phyloP scores from a whole-genome alignment of 1,284 basidiomycete species.

The Amylostereum chailletii region DNA sequence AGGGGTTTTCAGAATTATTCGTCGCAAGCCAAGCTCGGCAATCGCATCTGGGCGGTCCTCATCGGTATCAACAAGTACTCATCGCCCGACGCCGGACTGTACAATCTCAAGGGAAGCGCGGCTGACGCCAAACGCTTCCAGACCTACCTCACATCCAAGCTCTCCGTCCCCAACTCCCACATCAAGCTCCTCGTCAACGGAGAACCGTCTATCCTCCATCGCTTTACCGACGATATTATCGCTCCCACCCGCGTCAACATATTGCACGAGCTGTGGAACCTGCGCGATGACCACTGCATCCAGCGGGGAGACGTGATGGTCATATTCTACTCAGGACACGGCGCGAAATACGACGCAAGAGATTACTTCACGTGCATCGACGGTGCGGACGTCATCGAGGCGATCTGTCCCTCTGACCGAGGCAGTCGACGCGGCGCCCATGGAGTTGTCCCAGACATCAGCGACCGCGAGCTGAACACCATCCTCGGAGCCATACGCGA shows the following conservation, averaged over 20 bases:
- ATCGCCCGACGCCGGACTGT: too few relatives aligned
- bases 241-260: constrained; percentile 9
- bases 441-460: neutral
- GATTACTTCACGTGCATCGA: neutral
- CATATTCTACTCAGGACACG: constrained; percentile 13
- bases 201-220: neutral
- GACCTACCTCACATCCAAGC: neutral
- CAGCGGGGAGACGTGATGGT: constrained; percentile 8
- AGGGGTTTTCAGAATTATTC: too few relatives aligned
- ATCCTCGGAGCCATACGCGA: neutral
- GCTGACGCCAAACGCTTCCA: neutral
- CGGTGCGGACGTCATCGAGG: neutral
- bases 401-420: neutral
- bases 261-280: constrained; percentile 6
- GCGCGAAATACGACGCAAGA: constrained; percentile 3
- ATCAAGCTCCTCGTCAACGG: neutral
- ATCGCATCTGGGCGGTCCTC: neutral
- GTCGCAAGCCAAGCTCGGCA: too few relatives aligned
- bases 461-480: neutral
- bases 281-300: constrained; percentile 10
- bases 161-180: neutral
- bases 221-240: neutral
- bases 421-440: neutral
- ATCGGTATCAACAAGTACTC: neutral
- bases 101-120: neutral